Percentiles rank a stretch among this genome's conserved stretches.
Evolutionary conservation across 2,329 filamentous ascomycete genomes (phyloP).

Genomic region (Biscogniauxia mediterranea): DNA sequence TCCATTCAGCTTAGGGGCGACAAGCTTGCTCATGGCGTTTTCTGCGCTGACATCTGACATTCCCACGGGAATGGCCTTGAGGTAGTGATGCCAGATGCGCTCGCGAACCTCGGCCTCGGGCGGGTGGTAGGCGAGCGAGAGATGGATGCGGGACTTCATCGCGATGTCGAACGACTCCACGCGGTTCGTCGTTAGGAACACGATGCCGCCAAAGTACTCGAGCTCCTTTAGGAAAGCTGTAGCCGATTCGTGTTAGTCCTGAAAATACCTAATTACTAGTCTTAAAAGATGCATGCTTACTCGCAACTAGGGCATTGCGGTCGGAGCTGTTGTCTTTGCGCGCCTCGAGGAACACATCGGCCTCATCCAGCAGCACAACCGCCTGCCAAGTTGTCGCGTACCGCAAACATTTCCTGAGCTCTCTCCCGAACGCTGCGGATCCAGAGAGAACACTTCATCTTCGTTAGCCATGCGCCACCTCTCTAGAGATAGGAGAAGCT

Average conservation of each 20-base stretch:
- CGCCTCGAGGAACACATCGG: conserved; percentile 32
- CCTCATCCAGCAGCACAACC: conserved; percentile 32
- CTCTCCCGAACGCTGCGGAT: conserved; percentile 22
- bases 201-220: too few relatives aligned
- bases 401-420: conserved; percentile 26
- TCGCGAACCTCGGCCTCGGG: too few relatives aligned
- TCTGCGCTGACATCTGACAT: conserved; percentile 16
- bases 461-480: conserved; percentile 8
- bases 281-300: conserved; percentile 10
- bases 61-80: neutral
- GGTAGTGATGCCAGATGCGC: conserved; percentile 18
- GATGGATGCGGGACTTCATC: too few relatives aligned
- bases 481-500: neutral
- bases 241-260: neutral
- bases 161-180: too few relatives aligned
- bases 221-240: conserved; percentile 38
- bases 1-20: conserved; percentile 20
- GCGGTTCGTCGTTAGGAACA: too few relatives aligned
- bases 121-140: too few relatives aligned
- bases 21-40: conserved; percentile 13
- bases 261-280: neutral
- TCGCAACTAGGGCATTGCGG: conserved; percentile 25
- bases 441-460: conserved; percentile 13
- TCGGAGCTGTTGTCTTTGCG: conserved; percentile 21
- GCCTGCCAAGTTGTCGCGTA: conserved; percentile 32